Evolutionary conservation across 345 rosid species (phyloP).

Genomic region (Camelina laxa): DNA sequence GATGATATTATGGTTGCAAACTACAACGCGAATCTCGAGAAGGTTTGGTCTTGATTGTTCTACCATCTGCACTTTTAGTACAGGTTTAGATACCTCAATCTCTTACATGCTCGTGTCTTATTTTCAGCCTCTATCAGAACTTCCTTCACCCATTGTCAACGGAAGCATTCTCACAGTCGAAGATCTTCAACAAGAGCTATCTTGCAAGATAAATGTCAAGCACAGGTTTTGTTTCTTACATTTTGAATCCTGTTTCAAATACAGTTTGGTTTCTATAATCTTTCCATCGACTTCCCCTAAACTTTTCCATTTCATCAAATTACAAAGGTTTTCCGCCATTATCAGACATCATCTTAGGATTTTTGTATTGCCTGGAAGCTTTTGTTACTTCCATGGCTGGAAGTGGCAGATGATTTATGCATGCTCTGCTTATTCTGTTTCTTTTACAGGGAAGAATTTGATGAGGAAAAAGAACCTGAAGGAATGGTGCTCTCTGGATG

Average conservation of each 20-base stretch:
- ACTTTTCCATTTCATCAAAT: background rate
- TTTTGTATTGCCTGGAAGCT: conserved; percentile 12
- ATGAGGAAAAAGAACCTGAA: conserved; percentile 96
- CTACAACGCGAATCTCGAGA: conserved; percentile 89
- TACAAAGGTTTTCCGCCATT: conserved; percentile 3
- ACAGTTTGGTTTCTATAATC: conserved; percentile 16
- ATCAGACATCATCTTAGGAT: conserved; percentile 16
- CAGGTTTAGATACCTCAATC: conserved; percentile 4
- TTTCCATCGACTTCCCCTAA: background rate
- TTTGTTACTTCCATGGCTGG: conserved; percentile 1
- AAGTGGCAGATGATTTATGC: background rate
- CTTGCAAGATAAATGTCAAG: conserved; percentile 82
- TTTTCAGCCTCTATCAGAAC: conserved; percentile 71
- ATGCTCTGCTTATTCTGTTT: conserved; percentile 18
- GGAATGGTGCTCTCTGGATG: conserved; percentile 95
- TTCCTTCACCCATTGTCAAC: conserved; percentile 75
- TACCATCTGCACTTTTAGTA: background rate
- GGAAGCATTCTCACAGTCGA: conserved; percentile 77
- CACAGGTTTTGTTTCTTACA: conserved; percentile 60
- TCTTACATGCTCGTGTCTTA: conserved; percentile 23
- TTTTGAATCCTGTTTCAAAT: conserved; percentile 2
- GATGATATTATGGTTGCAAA: conserved; percentile 74
- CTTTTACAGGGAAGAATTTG: conserved; percentile 77
- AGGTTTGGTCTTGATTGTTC: conserved; percentile 53
- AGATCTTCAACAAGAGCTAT: conserved; percentile 92